Base-by-base conservation (phyloP, 768 basidiomycete species). In the Cystobasidiopsis lactophilus region DNA sequence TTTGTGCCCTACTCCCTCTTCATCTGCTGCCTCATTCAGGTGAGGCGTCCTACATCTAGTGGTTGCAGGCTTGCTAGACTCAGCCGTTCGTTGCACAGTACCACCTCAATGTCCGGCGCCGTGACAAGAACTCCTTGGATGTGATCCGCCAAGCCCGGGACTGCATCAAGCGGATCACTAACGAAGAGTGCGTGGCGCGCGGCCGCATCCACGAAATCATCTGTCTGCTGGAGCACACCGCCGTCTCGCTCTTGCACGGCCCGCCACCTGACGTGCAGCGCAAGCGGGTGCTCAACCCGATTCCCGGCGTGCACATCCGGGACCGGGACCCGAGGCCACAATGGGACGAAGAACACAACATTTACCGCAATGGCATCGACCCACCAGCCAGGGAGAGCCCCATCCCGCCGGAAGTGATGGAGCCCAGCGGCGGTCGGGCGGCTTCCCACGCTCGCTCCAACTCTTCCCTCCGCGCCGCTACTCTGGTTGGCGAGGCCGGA, bases 1-100 rank as follows among this genome's bases (percentile, higher is more conserved):
- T 52, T 56, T 13, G 54, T 56, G 5, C 49, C 57, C 2, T 64
- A 64, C 41, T 50, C 56, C 13, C 57, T 62, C 52, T 58, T 64
- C 54, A 52, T 62, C 19, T 60, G 59, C 51, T 45, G 47, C 7
- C 38, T 62, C 2, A 61, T 64, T 23, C 61, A 62, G 62, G 58
- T 56, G 9, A 9, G 29, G 1, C 33, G 11, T 18, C 1, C 21
- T 16, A 3, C 26, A 1, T 5, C 3, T 21, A 38, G 21, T 2
- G 1, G 16, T 16, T 4, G 21, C 23, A 18, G 5, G 19, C 5
- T 29, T 3, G 27, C 31, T 26, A 21, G 2, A 13, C 38, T 31
- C 10, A 7, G 14, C 5, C 18, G n/a, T n/a, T 16, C 19, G 5
- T 11, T 23, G 5, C 11, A 33, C 51, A 63, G 53, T 63, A 63